Evolutionary conservation across 495 filamentous ascomycete genomes (phyloP), one percentile per base, ranked within the genome.

Genomic region (Xylaria nigripes): DNA sequence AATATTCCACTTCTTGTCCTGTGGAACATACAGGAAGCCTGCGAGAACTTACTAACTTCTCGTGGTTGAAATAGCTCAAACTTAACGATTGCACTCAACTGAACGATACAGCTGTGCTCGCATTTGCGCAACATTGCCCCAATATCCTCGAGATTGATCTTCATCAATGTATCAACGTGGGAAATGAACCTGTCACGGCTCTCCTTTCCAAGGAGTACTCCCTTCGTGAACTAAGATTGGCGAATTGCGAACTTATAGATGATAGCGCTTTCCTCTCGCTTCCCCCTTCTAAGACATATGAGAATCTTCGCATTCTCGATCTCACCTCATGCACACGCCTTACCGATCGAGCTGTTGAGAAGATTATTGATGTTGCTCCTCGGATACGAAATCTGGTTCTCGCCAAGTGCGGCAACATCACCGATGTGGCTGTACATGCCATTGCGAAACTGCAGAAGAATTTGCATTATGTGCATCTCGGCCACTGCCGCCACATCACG

Each of bases 141-240:
- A 87, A 95, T 47, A 89, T 99, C 29, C 79, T 99, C 38, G 94
- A 99, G 69, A 96, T 97, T 55, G 94, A 99, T 65, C 81, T 97
- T 25, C 86, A 96, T 60, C 84, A 86, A 61, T 96, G 93, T 73
- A 80, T 78, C 25, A 74, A 80, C 23, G 80, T 97, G 48, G 87
- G 85, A 40, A 90, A 92, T 65, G 77, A 81, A 9, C 85, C 94
- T 0, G 77, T 97, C 38, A 89, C 87, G 0, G 76, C 83, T 13
- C 77, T 99, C 18, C 76, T 97, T 44, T 74, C 77, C 15, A 83
- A 85, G 50, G 84, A 90, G 13, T 81, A 80, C 19, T 83, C 90
- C 27, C 82, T 99, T 1, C 86, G 93, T 43, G 93, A 99, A 70
- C 74, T 99, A 12, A 84, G 91, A 22, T 77, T 97, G 4, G 86